A percentile compares a stretch with the other conserved stretches of the same genome.
phyloP scores from a whole-genome alignment of 495 filamentous ascomycete genomes.

The Pyrenula aspistea region DNA sequence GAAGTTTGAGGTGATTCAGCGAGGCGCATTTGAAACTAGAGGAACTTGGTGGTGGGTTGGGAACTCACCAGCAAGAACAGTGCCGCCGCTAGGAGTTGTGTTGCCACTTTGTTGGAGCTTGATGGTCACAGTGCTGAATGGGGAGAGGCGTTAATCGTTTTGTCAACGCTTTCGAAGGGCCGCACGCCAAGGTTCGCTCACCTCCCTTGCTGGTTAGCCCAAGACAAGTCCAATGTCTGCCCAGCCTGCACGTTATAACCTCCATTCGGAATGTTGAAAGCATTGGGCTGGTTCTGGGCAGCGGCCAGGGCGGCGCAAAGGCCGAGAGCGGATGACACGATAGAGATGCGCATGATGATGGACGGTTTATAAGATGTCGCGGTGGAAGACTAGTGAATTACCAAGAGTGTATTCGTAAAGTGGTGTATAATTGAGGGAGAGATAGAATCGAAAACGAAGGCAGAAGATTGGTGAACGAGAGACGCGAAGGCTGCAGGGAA shows the following conservation, averaged over 20 bases:
- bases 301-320: conserved; percentile 26
- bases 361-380: conserved; percentile 1
- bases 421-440: not conserved
- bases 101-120: conserved; percentile 37
- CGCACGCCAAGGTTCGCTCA: not conserved
- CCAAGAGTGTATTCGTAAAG: not conserved
- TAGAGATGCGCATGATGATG: conserved; percentile 29
- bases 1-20: conserved; percentile 1
- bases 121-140: conserved; percentile 39
- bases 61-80: conserved; percentile 40
- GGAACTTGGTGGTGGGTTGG: not conserved
- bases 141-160: conserved; percentile 19
- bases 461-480: not conserved
- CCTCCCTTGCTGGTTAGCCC: conserved; percentile 18
- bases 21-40: not conserved
- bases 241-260: conserved; percentile 39
- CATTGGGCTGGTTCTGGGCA: conserved; percentile 27
- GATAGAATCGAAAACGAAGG: not conserved
- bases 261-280: conserved; percentile 38
- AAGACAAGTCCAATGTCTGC: conserved; percentile 35
- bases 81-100: conserved; percentile 29
- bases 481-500: not conserved
- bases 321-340: conserved; percentile 24
- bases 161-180: not conserved
- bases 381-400: not conserved